Evolutionary conservation across 2,329 filamentous ascomycete genomes (phyloP), one percentile per base, ranked within the genome.

Genomic region (Aphanocladium album): DNA sequence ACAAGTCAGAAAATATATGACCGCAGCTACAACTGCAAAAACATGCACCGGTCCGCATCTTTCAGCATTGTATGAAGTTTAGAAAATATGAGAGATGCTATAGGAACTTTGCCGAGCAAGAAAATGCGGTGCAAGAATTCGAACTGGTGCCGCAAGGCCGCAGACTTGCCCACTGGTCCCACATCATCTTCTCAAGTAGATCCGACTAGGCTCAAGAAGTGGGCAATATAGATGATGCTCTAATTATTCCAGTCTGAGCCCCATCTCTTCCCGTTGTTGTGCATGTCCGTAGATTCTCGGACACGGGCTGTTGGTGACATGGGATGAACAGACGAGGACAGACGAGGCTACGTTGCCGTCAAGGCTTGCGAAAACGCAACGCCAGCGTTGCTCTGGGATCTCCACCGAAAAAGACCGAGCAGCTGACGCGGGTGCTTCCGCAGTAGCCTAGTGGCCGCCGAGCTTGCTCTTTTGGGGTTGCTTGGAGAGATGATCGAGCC

Each of bases 401-500:
- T 21, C 51, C 51, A 45, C 52, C 14, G 14, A 54, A 37, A 23
- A 27, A 1, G 39, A 21, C 30, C 45, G 45, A 51, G 30, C 19
- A 60, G 46, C 17, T 60, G 58, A 60, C 25, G 52, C 52, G 58
- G 58, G 37, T 60, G 58, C 58, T 60, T 54, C 58, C 58, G 51
- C 52, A 43, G 35, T 16, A 33, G 43, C 37, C 37, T 50, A 58
- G 56, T 37, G 19, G 54, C 54, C 54, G 43, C 46, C 30, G 37
- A 46, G 35, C 39, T 25, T 52, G 37, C 35, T 23, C 17, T 1
- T 16, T 25, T 49, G n/a, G 30, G 37, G 25, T 12, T 35, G 7
- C 19, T 30, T 49, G 41, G 43, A 27, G 33, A 9, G 25, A 39
- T 54, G 50, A 19, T 46, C 39, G 58, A 12, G 12, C 52, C 43